A percentile compares a stretch with the other conserved stretches of the same genome.
phyloP scores from a whole-genome alignment of 345 rosid species.

The Fremontodendron californicum region DNA sequence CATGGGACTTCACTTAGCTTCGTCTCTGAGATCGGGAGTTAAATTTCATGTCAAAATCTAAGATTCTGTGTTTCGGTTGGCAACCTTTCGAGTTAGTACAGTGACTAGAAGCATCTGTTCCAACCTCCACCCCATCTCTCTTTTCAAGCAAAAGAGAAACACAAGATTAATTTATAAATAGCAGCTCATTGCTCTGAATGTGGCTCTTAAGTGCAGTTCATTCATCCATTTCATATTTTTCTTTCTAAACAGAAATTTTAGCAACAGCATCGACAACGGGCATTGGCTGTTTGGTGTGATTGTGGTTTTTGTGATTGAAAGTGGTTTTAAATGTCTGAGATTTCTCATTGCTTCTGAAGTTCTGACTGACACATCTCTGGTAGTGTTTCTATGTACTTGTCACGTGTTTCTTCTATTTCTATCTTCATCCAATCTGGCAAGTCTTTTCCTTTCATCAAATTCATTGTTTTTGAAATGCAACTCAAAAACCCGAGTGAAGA shows the following conservation, averaged over 20 bases:
- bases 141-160: slow-evolving; percentile 12
- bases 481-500: not conserved
- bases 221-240: slow-evolving; percentile 12
- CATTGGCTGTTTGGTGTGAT: slow-evolving; percentile 27
- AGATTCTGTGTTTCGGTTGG: slow-evolving; percentile 25
- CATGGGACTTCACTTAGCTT: slow-evolving; percentile 16
- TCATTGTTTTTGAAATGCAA: not conserved
- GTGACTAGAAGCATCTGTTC: slow-evolving; percentile 30
- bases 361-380: not conserved
- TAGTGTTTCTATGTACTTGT: not conserved
- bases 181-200: slow-evolving; percentile 28
- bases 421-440: not conserved
- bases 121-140: not conserved
- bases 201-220: slow-evolving; percentile 24
- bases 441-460: not conserved
- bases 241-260: slow-evolving; percentile 11
- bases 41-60: slow-evolving; percentile 15
- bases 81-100: slow-evolving; percentile 33
- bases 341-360: not conserved
- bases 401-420: not conserved
- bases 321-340: slow-evolving; percentile 12
- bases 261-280: slow-evolving; percentile 13
- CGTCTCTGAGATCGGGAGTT: slow-evolving; percentile 10
- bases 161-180: slow-evolving; percentile 34
- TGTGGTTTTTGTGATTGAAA: slow-evolving; percentile 23